A percentile compares a stretch with the other conserved stretches of the same genome.
phyloP scores from a whole-genome alignment of 2,329 filamentous ascomycete genomes.

The Sporothrix humicola region DNA sequence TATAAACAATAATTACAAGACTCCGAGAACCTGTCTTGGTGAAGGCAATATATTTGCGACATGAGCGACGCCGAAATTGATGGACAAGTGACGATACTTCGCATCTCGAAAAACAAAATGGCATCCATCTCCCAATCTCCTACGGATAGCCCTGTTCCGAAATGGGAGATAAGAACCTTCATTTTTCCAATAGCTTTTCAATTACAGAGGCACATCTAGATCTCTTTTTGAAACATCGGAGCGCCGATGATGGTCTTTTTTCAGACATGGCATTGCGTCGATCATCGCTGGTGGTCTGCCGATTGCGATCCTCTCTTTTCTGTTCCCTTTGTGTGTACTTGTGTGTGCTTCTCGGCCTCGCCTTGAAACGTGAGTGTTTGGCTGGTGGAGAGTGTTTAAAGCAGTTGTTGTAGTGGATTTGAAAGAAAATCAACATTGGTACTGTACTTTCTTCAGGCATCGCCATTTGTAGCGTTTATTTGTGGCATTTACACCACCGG shows the following conservation, averaged over 20 bases:
- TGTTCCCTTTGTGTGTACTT: background rate
- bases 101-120: background rate
- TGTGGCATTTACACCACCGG: background rate
- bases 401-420: background rate
- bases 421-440: background rate
- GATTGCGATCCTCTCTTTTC: background rate
- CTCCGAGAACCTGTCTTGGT: background rate
- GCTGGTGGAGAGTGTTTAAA: background rate
- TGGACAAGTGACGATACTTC: no score
- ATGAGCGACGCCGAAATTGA: background rate
- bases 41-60: background rate
- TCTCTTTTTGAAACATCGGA: slow-evolving; percentile 15
- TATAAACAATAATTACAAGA: background rate
- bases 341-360: background rate
- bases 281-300: slow-evolving; percentile 7
- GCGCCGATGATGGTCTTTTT: background rate
- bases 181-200: background rate
- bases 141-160: slow-evolving; percentile 6
- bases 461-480: background rate
- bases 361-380: slow-evolving; percentile 3
- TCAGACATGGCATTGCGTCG: slow-evolving; percentile 19
- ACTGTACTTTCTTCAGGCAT: background rate
- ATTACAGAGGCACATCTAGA: background rate
- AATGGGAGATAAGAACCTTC: background rate
- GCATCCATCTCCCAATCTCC: background rate